Conservation (phyloP, 177 flowering plant species). For the Tripterygium wilfordii region DNA sequence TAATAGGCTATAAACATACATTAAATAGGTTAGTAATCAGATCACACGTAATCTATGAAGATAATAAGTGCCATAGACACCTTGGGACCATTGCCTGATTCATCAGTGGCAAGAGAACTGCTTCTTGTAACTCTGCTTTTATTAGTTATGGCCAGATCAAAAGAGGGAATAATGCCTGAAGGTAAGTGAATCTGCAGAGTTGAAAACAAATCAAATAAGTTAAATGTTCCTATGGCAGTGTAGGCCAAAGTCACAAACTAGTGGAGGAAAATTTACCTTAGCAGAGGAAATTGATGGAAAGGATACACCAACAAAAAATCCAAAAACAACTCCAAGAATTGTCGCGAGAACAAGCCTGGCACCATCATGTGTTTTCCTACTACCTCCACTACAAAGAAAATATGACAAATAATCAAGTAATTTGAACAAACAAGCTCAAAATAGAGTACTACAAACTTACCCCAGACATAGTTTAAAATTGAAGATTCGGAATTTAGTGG, state of each 20-base stretch:
- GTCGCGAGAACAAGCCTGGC: slow-evolving; percentile 60
- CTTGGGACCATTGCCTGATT: slow-evolving; percentile 35
- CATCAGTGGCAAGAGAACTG: slow-evolving; percentile 26
- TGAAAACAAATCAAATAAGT: slow-evolving; percentile 10
- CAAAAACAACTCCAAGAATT: slow-evolving; percentile 70
- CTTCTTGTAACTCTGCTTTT: slow-evolving; percentile 17
- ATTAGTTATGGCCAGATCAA: slow-evolving; percentile 36
- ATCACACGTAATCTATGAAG: too few species aligned
- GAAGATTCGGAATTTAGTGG: background rate
- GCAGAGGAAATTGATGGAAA: slow-evolving; percentile 59
- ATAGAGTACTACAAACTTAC: background rate
- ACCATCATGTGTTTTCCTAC: slow-evolving; percentile 51
- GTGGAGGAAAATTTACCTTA: slow-evolving; percentile 47
- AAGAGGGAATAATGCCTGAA: slow-evolving; percentile 50
- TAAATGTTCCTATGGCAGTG: background rate
- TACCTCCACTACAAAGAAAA: slow-evolving; percentile 46
- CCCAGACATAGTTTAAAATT: background rate
- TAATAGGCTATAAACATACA: too few species aligned
- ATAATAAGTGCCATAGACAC: slow-evolving; percentile 19
- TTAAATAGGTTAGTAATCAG: too few species aligned
- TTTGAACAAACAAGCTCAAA: slow-evolving; percentile 1
- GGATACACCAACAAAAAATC: slow-evolving; percentile 75
- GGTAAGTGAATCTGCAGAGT: slow-evolving; percentile 61
- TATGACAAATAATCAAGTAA: background rate
- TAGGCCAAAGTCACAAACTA: background rate